Conservation (phyloP, 192 early-diverging fungal species). For the Thamnidium elegans region DNA sequence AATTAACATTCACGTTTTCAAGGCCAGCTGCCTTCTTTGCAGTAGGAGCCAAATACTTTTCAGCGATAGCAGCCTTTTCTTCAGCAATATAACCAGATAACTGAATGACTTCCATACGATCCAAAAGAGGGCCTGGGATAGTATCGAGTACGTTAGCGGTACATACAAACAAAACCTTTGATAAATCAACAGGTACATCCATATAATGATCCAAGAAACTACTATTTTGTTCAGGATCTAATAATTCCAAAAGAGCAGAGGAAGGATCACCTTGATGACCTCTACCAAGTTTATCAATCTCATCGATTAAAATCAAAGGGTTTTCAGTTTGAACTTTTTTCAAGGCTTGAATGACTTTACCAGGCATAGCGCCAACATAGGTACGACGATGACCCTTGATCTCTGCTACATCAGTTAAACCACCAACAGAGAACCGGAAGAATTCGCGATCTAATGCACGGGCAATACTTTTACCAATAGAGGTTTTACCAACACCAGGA, state of each 20-base stretch:
- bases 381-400: slow-evolving; percentile 99
- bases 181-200: slow-evolving; percentile 97
- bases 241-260: slow-evolving; percentile 91
- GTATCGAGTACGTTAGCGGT: slow-evolving; percentile 97
- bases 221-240: slow-evolving; percentile 97
- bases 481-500: slow-evolving; percentile 99
- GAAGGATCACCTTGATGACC: slow-evolving; percentile 98
- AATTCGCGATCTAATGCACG: slow-evolving; percentile 92
- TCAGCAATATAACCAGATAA: slow-evolving; percentile 89
- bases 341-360: slow-evolving; percentile 97
- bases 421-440: slow-evolving; percentile 96
- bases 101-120: slow-evolving; percentile 98
- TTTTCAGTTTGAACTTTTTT: slow-evolving; percentile 99
- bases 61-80: slow-evolving; percentile 93
- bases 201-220: slow-evolving; percentile 99
- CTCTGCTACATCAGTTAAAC: slow-evolving; percentile 96
- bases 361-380: slow-evolving; percentile 99
- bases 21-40: slow-evolving; percentile 83
- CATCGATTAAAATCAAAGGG: slow-evolving; percentile 96
- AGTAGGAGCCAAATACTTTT: slow-evolving; percentile 83
- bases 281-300: slow-evolving; percentile 97
- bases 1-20: slow-evolving; percentile 62
- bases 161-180: slow-evolving; percentile 98
- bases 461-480: slow-evolving; percentile 97
- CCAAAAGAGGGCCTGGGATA: slow-evolving; percentile 95